Percentiles rank a stretch among this genome's conserved stretches.
Evolutionary conservation across 352 stramenopile genomes (phyloP).

Genomic region (Peronosclerospora sorghi): DNA sequence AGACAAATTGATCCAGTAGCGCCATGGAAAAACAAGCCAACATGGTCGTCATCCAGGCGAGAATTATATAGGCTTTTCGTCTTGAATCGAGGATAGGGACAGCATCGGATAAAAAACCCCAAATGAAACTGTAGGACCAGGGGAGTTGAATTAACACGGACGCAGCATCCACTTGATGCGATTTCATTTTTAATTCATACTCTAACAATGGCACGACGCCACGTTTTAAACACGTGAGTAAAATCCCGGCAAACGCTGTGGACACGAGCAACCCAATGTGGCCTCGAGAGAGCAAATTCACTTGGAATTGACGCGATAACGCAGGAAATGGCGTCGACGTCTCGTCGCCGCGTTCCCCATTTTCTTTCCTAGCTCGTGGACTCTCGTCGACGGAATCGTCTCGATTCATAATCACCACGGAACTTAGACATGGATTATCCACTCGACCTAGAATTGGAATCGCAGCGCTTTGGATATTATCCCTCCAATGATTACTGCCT

Average conservation of each 20-base stretch:
- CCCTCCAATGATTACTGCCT: constrained; percentile 4
- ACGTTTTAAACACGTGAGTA: constrained; percentile 27
- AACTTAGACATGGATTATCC: constrained; percentile 20
- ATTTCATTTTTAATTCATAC: constrained; percentile 23
- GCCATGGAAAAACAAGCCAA: constrained; percentile 39
- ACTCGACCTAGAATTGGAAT: constrained; percentile 18
- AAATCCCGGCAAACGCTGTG: constrained; percentile 21
- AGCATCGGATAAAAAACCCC: constrained; percentile 45
- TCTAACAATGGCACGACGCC: constrained; percentile 31
- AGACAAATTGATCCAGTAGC: constrained; percentile 33
- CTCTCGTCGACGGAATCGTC: constrained; percentile 12
- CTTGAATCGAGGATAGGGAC: constrained; percentile 31
- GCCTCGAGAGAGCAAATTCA: constrained; percentile 10
- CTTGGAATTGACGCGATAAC: constrained; percentile 1
- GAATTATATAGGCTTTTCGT: constrained; percentile 46
- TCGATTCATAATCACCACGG: constrained; percentile 22
- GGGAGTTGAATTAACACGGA: constrained; percentile 28
- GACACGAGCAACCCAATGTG: constrained; percentile 32
- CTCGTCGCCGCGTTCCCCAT: not conserved
- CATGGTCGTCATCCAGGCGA: constrained; percentile 32
- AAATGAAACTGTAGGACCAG: constrained; percentile 38
- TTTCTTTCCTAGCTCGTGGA: constrained; percentile 7
- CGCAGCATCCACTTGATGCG: constrained; percentile 24
- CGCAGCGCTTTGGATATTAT: constrained; percentile 15
- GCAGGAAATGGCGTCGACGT: constrained; percentile 12